Evolutionary conservation across 2,329 filamentous ascomycete genomes (phyloP), one percentile per base, ranked within the genome.

Genomic region (Hypomyces rosellus): DNA sequence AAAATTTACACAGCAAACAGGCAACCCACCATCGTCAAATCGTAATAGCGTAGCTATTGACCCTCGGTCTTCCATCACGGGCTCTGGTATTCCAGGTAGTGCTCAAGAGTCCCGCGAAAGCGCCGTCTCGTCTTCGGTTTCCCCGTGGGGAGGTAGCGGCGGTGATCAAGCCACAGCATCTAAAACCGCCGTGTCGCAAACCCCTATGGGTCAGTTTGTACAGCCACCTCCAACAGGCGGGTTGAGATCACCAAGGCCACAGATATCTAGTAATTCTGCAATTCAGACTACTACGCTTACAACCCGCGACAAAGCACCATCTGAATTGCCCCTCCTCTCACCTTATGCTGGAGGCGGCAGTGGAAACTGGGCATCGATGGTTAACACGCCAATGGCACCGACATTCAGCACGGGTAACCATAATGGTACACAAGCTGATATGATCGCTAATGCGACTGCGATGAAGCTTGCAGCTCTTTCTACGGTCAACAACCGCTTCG

Each of bases 381-480:
- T 95, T 56, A 97, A 96, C 72, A 99, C 93, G 2, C 93, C 93
- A 2, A 95, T 97, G 87, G 88, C 92, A 5, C 74, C 89, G 38
- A 92, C 85, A 58, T 99, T 97, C 69, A 85, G 79, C 56, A 71
- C 76, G 14, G 60, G 57, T 48, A 67, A 78, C 57, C 71, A 71
- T 37, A 72, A 74, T 38, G 75, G 74, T 43, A 84, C 80, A 50
- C 91, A 96, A 67, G 91, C 90, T 14, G 93, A 99, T 63, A 97
- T 97, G 92, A 87, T 99, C 51, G 93, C 93, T 52, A 99, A 97
- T 65, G 93, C 93, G 22, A 97, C 93, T 14, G 93, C 93, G 18
- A 99, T 99, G 93, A 99, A 99, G 69, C 80, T 99, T 46, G 93
- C 93, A 42, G 93, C 93, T 15, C 76, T 99, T 42, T 97, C 92